Evolutionary conservation across 2,329 filamentous ascomycete genomes (phyloP), one percentile per base, ranked within the genome.

Genomic region (Xylariaceae sp.): DNA sequence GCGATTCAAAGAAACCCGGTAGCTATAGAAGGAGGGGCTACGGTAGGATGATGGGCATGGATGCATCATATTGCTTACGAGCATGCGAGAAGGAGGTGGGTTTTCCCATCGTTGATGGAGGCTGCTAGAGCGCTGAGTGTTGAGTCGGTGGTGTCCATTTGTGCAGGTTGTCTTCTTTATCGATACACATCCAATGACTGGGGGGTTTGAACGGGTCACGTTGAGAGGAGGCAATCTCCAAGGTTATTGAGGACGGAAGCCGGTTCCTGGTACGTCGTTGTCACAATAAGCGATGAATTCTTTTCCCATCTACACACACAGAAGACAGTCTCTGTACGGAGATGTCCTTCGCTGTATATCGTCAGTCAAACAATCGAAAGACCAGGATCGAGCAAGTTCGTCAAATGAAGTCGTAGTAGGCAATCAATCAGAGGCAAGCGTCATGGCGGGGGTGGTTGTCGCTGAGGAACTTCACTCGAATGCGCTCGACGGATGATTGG

Each of bases 71-170:
- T 19, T 53, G 47, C 53, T 56, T 58, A 58, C 50, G 80, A 85
- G 40, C 83, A 82, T 39, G 81, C 83, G 42, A 89, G 76, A 12
- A 90, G 76, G 50, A 88, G 74, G 66, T 88, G 84, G 9, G 71
- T 72, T 65, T 81, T 83, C 19, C 70, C 69, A 64, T 84, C 81
- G 48, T 72, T 65, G 27, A 67, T 58, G 56, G 71, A 65, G 49
- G 66, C 60, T 8, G 72, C 67, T 6, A 70, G 62, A 52, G 60
- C 54, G 12, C 60, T 59, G 35, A 68, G 53, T 26, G 64, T 65
- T 3, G 4, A 7, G 35, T n/a, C 35, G 47, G 59, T 64, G 57
- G 62, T 61, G 57, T 51, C 62, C 45, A 51, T 61, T 7, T 61
- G 62, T 50, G 54, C 48, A 52, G 8, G 35, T 11, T 19, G 19